Evolutionary conservation across 2,329 filamentous ascomycete species (phyloP), one percentile per base, ranked within the genome.

Genomic region (Aureobasidium sp.): DNA sequence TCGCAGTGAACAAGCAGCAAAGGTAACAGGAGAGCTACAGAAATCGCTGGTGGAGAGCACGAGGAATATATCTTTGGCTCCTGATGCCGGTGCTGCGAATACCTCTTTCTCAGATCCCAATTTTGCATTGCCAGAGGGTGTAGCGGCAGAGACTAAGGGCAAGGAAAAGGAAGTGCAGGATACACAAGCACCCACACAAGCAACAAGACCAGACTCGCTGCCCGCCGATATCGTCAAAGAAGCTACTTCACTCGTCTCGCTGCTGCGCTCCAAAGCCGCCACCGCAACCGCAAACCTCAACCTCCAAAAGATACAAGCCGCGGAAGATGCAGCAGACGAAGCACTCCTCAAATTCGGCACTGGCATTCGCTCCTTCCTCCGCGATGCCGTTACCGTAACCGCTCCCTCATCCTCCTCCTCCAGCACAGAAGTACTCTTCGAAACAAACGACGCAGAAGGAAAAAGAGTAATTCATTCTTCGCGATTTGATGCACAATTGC

Each of bases 251-350:
- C 86, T 96, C 63, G 84, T 97, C 36, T 85, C 88, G 5, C 84
- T 89, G 48, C 84, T 97, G 72, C 85, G 86, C 62, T 76, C 80
- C 25, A 90, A 95, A 76, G 91, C 91, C 5, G 80, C 89, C 32
- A 29, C 27, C 7, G 91, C 91, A 4, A 81, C 89, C 32, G 48
- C 36, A 36, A 53, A 42, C 13, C 25, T 50, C 25, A 44, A 41
- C 25, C 78, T 97, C 63, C 94, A 90, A 70, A 91, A 97, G 63
- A 86, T 97, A 25, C 90, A 97, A 71, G 85, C 86, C 68, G 94
- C 93, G 13, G 94, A 99, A 75, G 93, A 97, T 71, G 93, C 93
- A 4, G 94, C 94, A 8, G 94, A 99, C 73, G 94, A 97, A 74
- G 94, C 94, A 0, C 83, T 99, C 10, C 78, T 97, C 67, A 90